phyloP scores from a whole-genome alignment of 805 yeast species.

The Candida adriatica region DNA sequence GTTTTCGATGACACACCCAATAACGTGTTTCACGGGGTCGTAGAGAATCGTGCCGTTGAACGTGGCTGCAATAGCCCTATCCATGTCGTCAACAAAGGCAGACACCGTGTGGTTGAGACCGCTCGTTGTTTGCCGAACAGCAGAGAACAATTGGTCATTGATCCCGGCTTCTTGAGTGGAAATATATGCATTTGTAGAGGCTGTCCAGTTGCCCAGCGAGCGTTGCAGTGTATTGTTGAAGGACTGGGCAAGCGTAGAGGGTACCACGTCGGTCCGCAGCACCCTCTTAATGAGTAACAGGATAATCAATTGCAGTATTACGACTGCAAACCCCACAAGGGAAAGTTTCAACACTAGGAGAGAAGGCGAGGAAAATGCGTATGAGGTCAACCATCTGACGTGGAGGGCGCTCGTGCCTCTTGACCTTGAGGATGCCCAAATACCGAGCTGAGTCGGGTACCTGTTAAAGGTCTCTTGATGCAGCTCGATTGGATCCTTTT shows the following conservation, averaged over 20 bases:
- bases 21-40: slow-evolving; percentile 55
- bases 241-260: slow-evolving; percentile 7
- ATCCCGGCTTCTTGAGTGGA: slow-evolving; percentile 39
- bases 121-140: slow-evolving; percentile 51
- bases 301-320: slow-evolving; percentile 47
- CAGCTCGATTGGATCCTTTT: slow-evolving; percentile 13
- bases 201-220: slow-evolving; percentile 42
- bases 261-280: slow-evolving; percentile 5
- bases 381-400: slow-evolving; percentile 32
- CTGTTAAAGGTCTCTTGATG: slow-evolving; percentile 20
- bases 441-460: slow-evolving; percentile 19
- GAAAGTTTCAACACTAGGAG: slow-evolving; percentile 45
- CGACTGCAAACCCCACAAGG: slow-evolving; percentile 46
- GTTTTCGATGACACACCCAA: slow-evolving; percentile 73
- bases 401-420: slow-evolving; percentile 18
- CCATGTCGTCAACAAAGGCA: slow-evolving; percentile 51
- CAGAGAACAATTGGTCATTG: slow-evolving; percentile 61
- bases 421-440: slow-evolving; percentile 7
- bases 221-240: slow-evolving; percentile 21
- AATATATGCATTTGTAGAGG: slow-evolving; percentile 50
- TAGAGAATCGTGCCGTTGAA: slow-evolving; percentile 68
- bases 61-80: slow-evolving; percentile 45
- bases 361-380: slow-evolving; percentile 48
- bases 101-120: slow-evolving; percentile 56
- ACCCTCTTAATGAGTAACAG: slow-evolving; percentile 26